Base-by-base conservation (phyloP, 345 rosid genomes). In the Bretschneidera sinensis region DNA sequence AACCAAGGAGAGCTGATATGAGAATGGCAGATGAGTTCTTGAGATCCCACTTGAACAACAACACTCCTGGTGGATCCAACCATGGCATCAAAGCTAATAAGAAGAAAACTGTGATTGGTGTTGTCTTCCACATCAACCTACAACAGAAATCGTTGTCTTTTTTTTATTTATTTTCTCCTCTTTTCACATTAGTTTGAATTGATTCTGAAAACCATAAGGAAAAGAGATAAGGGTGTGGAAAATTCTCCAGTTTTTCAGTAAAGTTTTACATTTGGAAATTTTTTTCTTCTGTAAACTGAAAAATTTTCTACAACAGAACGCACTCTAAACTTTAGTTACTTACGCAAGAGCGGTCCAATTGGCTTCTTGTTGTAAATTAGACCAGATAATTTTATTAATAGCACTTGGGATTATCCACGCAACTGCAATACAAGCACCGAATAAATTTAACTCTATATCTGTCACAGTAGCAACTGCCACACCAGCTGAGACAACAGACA, bases 71-170 rank as follows among this genome's bases (percentile, higher is more conserved):
- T 21, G 99, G 97, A 76, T 94, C 99, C 68, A 90, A 75, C 91
- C 96, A 86, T 20, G 97, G 96, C 95, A 86, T 88, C 67, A 88
- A 66, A 19, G 95, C 91, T 57, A 90, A 51, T 49, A 94, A 72
- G 82, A 94, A 90, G 57, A 90, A 80, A 43, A 94, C 54, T 1
- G 99, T 94, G 59, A 84, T 71, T 0, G 97, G 99, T 1, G 97
- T 94, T 5, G 99, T 90, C 84, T 83, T 94, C 99, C 97, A 94
- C 99, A 94, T 94, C 79, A 94, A 71, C 69, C 99, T 94, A 62
- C 77, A 73, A 17, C 15, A 60, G 13, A 49, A 21, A 18, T 45
- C 0, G 11, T 35, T 5, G n/a, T n/a, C 18, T 52, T 23, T 43
- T 57, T 25, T 14, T 43, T 55, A 45, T 52, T 17, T 22, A 49